phyloP scores from a whole-genome alignment of 2,329 filamentous ascomycete species.

The Aspergillus aculeatinus region DNA sequence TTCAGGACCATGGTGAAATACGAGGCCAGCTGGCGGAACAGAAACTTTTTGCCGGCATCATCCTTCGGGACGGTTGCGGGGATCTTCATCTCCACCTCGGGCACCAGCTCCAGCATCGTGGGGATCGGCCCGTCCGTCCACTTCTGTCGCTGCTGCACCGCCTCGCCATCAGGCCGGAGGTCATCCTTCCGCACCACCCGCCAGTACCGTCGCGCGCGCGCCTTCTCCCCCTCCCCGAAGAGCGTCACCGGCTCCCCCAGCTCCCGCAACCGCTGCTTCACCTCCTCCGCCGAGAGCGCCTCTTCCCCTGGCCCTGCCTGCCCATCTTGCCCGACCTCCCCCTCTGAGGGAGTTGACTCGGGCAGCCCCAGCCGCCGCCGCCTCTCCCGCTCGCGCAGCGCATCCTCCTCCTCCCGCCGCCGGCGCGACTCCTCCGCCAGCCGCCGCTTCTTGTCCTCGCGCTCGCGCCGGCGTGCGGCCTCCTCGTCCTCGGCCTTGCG shows the following conservation, averaged over 20 bases:
- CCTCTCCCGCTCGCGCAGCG: constrained; percentile 68
- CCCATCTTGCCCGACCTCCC: no score
- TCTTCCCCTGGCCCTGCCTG: constrained; percentile 34
- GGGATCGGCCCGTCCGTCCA: constrained; percentile 78
- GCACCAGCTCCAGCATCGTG: constrained; percentile 75
- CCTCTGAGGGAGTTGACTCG: constrained; percentile 56
- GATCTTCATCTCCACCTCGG: constrained; percentile 88
- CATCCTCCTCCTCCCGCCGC: constrained; percentile 69
- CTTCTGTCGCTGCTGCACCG: constrained; percentile 32
- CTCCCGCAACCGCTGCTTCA: constrained; percentile 66
- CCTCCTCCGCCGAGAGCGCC: constrained; percentile 67
- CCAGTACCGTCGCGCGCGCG: constrained; percentile 68
- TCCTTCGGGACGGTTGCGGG: constrained; percentile 63
- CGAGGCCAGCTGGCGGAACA: constrained; percentile 84
- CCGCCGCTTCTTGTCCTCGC: constrained; percentile 77
- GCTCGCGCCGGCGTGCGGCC: constrained; percentile 63
- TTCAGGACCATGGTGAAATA: constrained; percentile 96
- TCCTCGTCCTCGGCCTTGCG: constrained; percentile 88
- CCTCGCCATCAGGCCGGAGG: no score
- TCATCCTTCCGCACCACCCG: constrained; percentile 47
- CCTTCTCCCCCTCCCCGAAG: constrained; percentile 77
- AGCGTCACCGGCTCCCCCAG: constrained; percentile 71
- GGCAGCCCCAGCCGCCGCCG: constrained; percentile 78
- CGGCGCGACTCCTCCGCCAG: constrained; percentile 77
- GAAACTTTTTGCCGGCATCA: constrained; percentile 63